phyloP scores from a whole-genome alignment of 192 early-diverging fungal genomes.

The Coemansia sp. region DNA sequence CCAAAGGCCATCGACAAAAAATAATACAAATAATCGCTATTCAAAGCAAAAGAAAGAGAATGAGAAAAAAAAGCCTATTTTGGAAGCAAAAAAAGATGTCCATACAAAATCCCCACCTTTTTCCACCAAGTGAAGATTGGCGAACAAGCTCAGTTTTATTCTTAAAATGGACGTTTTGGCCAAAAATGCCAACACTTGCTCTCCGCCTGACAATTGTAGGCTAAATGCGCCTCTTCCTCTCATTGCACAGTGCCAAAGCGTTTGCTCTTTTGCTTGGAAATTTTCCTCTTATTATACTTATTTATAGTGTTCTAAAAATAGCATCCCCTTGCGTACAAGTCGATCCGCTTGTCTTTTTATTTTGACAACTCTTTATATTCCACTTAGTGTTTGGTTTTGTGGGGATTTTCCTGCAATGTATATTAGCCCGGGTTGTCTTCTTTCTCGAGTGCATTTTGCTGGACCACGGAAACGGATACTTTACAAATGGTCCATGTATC shows the following conservation, averaged over 20 bases:
- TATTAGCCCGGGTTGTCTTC: neutral
- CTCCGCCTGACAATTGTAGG: no score
- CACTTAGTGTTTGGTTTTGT: no score
- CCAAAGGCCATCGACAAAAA: conserved; percentile 1
- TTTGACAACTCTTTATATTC: neutral
- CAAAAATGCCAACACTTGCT: no score
- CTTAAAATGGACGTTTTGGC: no score
- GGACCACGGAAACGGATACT: neutral
- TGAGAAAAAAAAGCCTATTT: conserved; percentile 1
- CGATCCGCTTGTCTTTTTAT: no score
- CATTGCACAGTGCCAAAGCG: no score
- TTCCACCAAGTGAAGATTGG: neutral
- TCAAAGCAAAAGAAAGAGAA: neutral
- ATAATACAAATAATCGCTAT: neutral
- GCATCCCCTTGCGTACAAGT: neutral
- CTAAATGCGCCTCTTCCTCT: no score
- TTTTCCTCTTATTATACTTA: conserved; percentile 7
- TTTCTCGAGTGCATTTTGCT: neutral
- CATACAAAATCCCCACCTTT: neutral
- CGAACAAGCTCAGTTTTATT: no score
- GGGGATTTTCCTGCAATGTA: no score
- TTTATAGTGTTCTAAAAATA: conserved; percentile 18
- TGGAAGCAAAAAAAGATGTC: conserved; percentile 3
- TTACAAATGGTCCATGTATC: no score
- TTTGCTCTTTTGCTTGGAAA: no score